Evolutionary conservation across 2,329 filamentous ascomycete genomes (phyloP).

Genomic region (Microdochium trichocladiopsis): DNA sequence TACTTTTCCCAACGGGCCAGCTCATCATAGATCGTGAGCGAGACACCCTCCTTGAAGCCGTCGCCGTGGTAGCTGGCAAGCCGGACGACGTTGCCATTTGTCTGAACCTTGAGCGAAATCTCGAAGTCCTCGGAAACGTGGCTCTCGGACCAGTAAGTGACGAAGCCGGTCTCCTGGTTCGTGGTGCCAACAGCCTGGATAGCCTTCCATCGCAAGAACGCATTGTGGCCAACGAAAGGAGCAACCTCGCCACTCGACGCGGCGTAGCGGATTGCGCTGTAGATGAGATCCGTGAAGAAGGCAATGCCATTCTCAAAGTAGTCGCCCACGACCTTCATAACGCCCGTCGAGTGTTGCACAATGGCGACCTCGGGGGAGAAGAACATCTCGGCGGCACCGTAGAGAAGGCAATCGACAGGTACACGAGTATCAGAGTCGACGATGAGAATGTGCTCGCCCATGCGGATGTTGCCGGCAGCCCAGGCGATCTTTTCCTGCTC

Average conservation of each 20-base stretch:
- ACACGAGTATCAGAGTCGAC: constrained; percentile 34
- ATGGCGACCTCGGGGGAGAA: constrained; percentile 59
- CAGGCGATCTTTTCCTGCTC: constrained; percentile 43
- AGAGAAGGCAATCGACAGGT: constrained; percentile 38
- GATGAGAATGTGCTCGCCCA: constrained; percentile 50
- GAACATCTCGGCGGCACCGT: constrained; percentile 63
- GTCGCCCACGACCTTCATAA: constrained; percentile 63
- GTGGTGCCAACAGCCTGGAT: constrained; percentile 2
- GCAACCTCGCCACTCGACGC: constrained; percentile 63
- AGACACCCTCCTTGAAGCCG: constrained; percentile 34
- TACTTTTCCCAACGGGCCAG: constrained; percentile 6
- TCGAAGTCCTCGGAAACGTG: not conserved
- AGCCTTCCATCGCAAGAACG: constrained; percentile 55
- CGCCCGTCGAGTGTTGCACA: constrained; percentile 60
- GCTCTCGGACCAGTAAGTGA: not conserved
- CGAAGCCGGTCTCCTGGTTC: constrained; percentile 2
- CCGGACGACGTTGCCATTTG: constrained; percentile 2
- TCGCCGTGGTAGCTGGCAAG: constrained; percentile 4
- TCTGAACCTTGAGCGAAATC: constrained; percentile 1
- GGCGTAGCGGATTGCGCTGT: constrained; percentile 60
- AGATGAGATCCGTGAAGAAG: constrained; percentile 69
- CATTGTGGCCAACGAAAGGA: constrained; percentile 69
- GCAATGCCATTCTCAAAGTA: constrained; percentile 68
- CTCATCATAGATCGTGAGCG: constrained; percentile 29
- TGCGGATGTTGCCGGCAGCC: constrained; percentile 49